Evolutionary conservation across 768 basidiomycete species (phyloP).

Genomic region (Cyclocybe cylindracea): DNA sequence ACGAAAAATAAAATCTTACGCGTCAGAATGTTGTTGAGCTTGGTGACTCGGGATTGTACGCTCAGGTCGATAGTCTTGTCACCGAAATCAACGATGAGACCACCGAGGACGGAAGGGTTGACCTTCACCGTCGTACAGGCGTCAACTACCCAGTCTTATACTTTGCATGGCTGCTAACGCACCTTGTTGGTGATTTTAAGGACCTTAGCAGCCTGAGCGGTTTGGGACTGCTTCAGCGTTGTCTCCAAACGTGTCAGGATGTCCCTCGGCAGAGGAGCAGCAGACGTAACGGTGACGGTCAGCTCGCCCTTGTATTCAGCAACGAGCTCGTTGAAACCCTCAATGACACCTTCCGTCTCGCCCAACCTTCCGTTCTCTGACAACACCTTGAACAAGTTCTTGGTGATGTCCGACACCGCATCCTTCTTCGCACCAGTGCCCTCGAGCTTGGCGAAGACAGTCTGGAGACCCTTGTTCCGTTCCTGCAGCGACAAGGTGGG

Average conservation of each 20-base stretch:
- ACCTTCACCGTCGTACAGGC: constrained; percentile 49
- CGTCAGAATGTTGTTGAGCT: constrained; percentile 86
- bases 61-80: constrained; percentile 98
- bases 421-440: constrained; percentile 66
- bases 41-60: constrained; percentile 91
- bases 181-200: constrained; percentile 94
- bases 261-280: constrained; percentile 76
- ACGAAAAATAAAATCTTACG: constrained; percentile 48
- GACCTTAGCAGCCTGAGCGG: constrained; percentile 84
- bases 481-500: constrained; percentile 88
- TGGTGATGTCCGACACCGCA: constrained; percentile 80
- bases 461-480: constrained; percentile 64
- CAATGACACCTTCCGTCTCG: constrained; percentile 84
- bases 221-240: constrained; percentile 81
- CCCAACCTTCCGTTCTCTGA: constrained; percentile 91
- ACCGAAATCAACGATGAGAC: constrained; percentile 93
- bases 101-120: constrained; percentile 89
- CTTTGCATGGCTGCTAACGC: constrained; percentile 15
- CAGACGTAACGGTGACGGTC: constrained; percentile 90
- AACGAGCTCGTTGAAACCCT: constrained; percentile 89
- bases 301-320: constrained; percentile 91
- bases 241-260: constrained; percentile 78
- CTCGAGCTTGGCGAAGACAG: constrained; percentile 70
- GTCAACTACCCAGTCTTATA: background rate
- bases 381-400: constrained; percentile 88